phyloP scores from a whole-genome alignment of 2,329 filamentous ascomycete genomes.

The Fusarium chlamydosporum region DNA sequence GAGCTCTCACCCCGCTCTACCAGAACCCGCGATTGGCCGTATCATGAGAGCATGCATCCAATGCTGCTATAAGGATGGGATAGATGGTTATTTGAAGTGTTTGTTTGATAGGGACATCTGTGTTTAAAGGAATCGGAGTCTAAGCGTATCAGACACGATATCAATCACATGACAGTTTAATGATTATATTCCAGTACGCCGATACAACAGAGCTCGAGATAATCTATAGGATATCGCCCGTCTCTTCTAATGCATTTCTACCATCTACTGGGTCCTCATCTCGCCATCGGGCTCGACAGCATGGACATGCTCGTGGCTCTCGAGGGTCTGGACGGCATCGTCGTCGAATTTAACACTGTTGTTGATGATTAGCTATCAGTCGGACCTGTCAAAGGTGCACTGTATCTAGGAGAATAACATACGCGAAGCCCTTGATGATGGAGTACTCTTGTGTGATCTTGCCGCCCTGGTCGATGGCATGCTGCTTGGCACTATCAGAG shows the following conservation, averaged over 20 bases:
- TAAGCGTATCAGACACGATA: background rate
- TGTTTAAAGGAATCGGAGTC: background rate
- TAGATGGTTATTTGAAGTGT: background rate
- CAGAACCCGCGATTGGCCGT: background rate
- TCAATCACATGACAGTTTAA: background rate
- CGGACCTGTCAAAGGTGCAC: background rate
- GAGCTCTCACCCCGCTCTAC: constrained; percentile 4
- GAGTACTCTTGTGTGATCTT: constrained; percentile 87
- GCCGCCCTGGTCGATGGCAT: constrained; percentile 81
- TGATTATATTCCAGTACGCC: constrained; percentile 29
- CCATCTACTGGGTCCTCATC: constrained; percentile 77
- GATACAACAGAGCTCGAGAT: constrained; percentile 28
- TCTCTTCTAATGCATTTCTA: constrained; percentile 10
- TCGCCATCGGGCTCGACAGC: constrained; percentile 79
- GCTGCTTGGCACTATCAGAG: constrained; percentile 78
- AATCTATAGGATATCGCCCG: constrained; percentile 23
- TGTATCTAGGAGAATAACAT: constrained; percentile 57
- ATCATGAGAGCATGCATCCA: background rate
- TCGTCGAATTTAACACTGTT: constrained; percentile 79
- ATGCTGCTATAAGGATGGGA: background rate
- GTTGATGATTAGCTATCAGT: constrained; percentile 3
- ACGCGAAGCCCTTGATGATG: constrained; percentile 95
- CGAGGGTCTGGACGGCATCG: constrained; percentile 75
- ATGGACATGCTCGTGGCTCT: constrained; percentile 78
- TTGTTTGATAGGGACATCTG: background rate